phyloP scores from a whole-genome alignment of 2,329 filamentous ascomycete species.

The Pleomassaria siparia region DNA sequence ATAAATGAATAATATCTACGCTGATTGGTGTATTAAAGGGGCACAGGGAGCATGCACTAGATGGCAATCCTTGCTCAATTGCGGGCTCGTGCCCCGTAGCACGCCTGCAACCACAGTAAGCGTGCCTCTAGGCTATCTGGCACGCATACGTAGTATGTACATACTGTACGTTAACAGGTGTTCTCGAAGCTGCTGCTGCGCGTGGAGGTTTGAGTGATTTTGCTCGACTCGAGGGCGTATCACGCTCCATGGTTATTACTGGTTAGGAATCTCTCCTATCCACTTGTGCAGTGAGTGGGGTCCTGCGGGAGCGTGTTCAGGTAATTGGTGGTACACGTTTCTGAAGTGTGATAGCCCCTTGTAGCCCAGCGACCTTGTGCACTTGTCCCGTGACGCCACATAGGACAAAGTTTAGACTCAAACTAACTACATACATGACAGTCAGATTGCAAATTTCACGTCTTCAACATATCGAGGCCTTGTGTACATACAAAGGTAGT shows the following conservation, averaged over 20 bases:
- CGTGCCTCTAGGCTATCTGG: not conserved
- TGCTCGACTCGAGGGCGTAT: too few species aligned
- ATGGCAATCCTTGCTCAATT: not conserved
- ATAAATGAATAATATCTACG: too few species aligned
- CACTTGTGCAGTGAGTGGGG: too few species aligned
- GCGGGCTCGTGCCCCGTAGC: not conserved
- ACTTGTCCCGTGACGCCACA: not conserved
- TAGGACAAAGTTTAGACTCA: not conserved
- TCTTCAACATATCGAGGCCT: not conserved
- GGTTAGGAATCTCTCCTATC: too few species aligned
- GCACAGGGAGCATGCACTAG: not conserved
- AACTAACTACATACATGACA: not conserved
- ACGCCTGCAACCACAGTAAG: not conserved
- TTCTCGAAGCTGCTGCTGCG: not conserved
- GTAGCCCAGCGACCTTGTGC: too few species aligned
- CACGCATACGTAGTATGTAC: not conserved
- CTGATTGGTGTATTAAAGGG: too few species aligned
- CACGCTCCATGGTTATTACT: too few species aligned
- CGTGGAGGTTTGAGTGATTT: not conserved
- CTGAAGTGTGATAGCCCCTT: not conserved
- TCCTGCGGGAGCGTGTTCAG: not conserved
- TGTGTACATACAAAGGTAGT: too few species aligned
- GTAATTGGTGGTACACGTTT: not conserved
- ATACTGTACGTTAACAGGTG: too few species aligned
- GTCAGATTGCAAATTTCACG: not conserved